Base-by-base conservation (phyloP, 2,329 filamentous ascomycete genomes). In the Didymella arachidicola region DNA sequence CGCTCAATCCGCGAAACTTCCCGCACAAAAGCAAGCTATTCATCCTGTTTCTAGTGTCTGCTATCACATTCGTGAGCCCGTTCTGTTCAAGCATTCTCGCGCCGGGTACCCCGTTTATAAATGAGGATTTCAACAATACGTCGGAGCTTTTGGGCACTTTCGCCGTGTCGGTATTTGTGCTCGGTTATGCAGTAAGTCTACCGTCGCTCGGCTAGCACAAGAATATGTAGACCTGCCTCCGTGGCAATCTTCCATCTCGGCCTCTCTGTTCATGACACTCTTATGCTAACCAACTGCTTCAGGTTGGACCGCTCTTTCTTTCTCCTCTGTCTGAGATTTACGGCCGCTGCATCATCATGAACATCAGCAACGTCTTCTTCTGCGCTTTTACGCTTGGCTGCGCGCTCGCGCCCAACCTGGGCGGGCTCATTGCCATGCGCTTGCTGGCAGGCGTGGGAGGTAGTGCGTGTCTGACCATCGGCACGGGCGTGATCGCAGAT, bases 301-400 rank as follows among this genome's bases (percentile, higher is more conserved):
- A 57, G 38, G 64, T 70, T 4, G 74, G 72, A 0, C 72, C 73
- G 1, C 65, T 77, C 11, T 67, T 76, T 36, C 53, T 77, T 12
- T 69, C 66, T n/a, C 73, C 74, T 1, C 66, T 77, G 1, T 72
- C 67, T 22, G 74, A 77, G 41, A 72, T 77, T 12, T 76, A 74
- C 52, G 74, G 74, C 8, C 69, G 74, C 18, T 65, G 65, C 29
- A 64, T 75, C 14, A 59, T 76, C 7, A 62, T 76, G 29, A 71
- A 77, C 54, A 36, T 59, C 30, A 63, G 70, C 26, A 86, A 83
- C 61, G 48, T 83, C 4, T 80, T 80, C 78, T 85, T 85, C 66
- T 73, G 85, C 5, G 63, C 77, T 19, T 83, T 82, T 76, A 82
- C 82, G 46, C 64, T 84, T 2, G 74, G 78, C 2, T 83, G 74